Percentiles rank a stretch among this genome's conserved stretches.
phyloP scores from a whole-genome alignment of 1,139 yeast genomes.

The Yamadazyma diddensiae region DNA sequence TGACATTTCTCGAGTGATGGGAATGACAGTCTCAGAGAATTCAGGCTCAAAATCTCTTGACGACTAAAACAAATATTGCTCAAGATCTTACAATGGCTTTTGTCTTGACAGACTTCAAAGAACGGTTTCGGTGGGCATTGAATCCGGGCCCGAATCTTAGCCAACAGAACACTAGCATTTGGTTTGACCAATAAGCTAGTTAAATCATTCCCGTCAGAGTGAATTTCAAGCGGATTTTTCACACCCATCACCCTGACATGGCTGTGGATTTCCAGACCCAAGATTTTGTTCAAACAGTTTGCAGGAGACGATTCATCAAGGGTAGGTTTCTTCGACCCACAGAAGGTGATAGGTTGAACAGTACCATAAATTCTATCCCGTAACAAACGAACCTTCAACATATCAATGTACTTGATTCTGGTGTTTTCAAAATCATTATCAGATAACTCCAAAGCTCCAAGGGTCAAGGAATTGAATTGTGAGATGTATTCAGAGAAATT shows the following conservation, averaged over 20 bases:
- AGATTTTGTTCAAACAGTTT: neutral
- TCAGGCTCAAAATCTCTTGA: slow-evolving; percentile 16
- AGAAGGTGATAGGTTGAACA: too few relatives aligned
- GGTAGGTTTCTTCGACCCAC: too few relatives aligned
- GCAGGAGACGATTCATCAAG: too few relatives aligned
- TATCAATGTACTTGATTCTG: neutral
- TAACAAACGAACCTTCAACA: slow-evolving; percentile 4
- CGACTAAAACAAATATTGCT: slow-evolving; percentile 24
- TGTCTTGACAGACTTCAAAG: slow-evolving; percentile 50
- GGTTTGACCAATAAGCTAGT: slow-evolving; percentile 18
- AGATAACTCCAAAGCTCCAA: slow-evolving; percentile 18
- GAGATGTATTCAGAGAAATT: slow-evolving; percentile 14
- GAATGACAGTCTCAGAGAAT: slow-evolving; percentile 16
- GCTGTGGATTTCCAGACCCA: neutral
- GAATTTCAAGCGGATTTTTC: slow-evolving; percentile 3
- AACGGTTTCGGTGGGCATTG: slow-evolving; percentile 29
- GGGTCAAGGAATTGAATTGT: slow-evolving; percentile 25
- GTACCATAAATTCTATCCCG: slow-evolving; percentile 19
- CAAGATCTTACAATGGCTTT: slow-evolving; percentile 40
- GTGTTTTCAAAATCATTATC: too few relatives aligned
- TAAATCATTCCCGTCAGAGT: slow-evolving; percentile 8
- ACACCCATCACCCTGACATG: neutral
- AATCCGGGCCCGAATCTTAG: slow-evolving; percentile 11
- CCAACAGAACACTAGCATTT: slow-evolving; percentile 13
- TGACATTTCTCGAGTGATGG: slow-evolving; percentile 18